phyloP scores from a whole-genome alignment of 805 yeast genomes.

The Phaffomyces thermotolerans region DNA sequence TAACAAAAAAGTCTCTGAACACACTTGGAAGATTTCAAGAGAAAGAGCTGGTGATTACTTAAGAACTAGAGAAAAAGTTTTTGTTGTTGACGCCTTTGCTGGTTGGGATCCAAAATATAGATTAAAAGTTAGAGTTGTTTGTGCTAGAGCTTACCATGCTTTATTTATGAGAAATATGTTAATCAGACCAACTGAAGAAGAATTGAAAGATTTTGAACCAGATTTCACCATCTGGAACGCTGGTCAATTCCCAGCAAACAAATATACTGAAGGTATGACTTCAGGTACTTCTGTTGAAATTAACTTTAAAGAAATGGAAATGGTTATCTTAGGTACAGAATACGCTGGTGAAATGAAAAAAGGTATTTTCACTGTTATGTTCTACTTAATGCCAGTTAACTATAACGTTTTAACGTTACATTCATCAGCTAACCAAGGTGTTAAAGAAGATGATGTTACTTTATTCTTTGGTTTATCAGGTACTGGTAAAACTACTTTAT shows the following conservation, averaged over 20 bases:
- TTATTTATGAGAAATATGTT: slow-evolving; percentile 97
- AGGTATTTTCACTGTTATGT: slow-evolving; percentile 98
- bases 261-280: slow-evolving; percentile 95
- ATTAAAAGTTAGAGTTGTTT: slow-evolving; percentile 88
- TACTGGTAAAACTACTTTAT: slow-evolving; percentile 95
- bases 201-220: slow-evolving; percentile 83
- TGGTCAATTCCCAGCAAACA: slow-evolving; percentile 97
- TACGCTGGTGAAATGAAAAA: slow-evolving; percentile 99
- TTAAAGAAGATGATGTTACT: slow-evolving; percentile 74
- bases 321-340: slow-evolving; percentile 97
- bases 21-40: slow-evolving; percentile 91
- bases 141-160: slow-evolving; percentile 98
- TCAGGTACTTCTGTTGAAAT: slow-evolving; percentile 93
- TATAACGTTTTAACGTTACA: slow-evolving; percentile 89
- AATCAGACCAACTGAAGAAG: slow-evolving; percentile 90
- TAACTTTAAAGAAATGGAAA: slow-evolving; percentile 95
- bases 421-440: slow-evolving; percentile 92
- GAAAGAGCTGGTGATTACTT: slow-evolving; percentile 95
- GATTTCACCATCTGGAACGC: slow-evolving; percentile 98
- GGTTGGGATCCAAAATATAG: slow-evolving; percentile 99
- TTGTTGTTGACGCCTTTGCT: slow-evolving; percentile 93
- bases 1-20: slow-evolving; percentile 87
- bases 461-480: slow-evolving; percentile 96
- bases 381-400: slow-evolving; percentile 94
- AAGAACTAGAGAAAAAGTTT: slow-evolving; percentile 90